Evolutionary conservation across 768 basidiomycete genomes (phyloP).

Genomic region (Cystofilobasidium capitatum): DNA sequence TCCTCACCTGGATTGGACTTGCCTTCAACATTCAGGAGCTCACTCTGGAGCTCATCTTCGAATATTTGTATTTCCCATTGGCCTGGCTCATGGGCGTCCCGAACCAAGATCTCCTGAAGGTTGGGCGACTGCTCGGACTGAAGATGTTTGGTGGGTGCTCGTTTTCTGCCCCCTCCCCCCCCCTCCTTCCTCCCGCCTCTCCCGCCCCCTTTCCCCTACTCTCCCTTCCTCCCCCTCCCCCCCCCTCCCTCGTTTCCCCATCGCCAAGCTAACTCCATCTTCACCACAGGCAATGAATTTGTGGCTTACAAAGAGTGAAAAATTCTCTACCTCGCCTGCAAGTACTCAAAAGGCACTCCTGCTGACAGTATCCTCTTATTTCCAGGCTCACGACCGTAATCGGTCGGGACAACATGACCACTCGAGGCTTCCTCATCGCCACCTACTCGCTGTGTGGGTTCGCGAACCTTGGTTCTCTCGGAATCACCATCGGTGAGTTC

Average conservation of each 20-base stretch:
- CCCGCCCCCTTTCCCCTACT: not conserved
- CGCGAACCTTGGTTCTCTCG: slow-evolving; percentile 59
- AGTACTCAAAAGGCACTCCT: not conserved
- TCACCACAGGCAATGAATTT: slow-evolving; percentile 58
- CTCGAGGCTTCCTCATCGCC: slow-evolving; percentile 66
- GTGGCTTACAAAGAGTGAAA: slow-evolving; percentile 56
- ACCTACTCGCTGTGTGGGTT: slow-evolving; percentile 86
- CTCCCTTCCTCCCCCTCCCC: slow-evolving; percentile 3
- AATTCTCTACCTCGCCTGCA: slow-evolving; percentile 28
- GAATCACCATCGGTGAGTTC: slow-evolving; percentile 82
- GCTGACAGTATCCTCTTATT: not conserved
- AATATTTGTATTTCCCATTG: slow-evolving; percentile 75
- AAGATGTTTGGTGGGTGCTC: slow-evolving; percentile 55
- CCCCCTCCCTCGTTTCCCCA: too few relatives aligned
- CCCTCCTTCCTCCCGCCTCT: too few relatives aligned
- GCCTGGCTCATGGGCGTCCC: slow-evolving; percentile 56
- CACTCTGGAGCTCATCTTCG: slow-evolving; percentile 71
- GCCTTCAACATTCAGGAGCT: slow-evolving; percentile 65
- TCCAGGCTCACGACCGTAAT: slow-evolving; percentile 45
- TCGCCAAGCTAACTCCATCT: too few relatives aligned
- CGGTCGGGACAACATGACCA: slow-evolving; percentile 52
- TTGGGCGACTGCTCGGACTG: slow-evolving; percentile 69
- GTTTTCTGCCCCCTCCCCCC: slow-evolving; percentile 18
- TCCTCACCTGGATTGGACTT: slow-evolving; percentile 54
- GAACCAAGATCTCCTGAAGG: slow-evolving; percentile 47